phyloP scores from a whole-genome alignment of 345 rosid species.

The Gossypioides kirkii region DNA sequence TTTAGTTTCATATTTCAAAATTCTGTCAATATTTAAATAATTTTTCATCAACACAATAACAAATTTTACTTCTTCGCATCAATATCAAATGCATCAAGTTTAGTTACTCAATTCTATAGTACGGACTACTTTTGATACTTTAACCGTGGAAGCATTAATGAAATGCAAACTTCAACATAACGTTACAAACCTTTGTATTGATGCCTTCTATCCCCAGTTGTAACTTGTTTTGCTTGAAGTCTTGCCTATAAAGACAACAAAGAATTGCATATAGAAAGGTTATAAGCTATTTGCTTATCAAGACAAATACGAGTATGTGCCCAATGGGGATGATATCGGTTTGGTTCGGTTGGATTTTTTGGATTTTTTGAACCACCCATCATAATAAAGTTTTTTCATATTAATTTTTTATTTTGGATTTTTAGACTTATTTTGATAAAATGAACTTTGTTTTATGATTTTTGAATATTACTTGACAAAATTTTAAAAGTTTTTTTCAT shows the following conservation, averaged over 20 bases:
- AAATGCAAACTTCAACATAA: neutral
- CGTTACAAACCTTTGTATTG: conserved; percentile 62
- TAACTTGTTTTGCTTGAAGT: conserved; percentile 85
- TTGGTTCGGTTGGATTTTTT: too few species aligned
- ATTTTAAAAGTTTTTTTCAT: too few species aligned
- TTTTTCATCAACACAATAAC: neutral
- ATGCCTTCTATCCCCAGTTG: conserved; percentile 64
- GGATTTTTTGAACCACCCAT: too few species aligned
- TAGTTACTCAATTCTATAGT: neutral
- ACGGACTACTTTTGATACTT: neutral
- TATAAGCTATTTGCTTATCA: neutral
- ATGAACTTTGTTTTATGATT: too few species aligned
- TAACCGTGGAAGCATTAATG: neutral
- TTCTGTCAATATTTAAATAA: neutral
- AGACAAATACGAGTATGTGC: neutral
- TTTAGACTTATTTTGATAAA: too few species aligned
- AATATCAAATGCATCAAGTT: neutral
- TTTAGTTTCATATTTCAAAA: too few species aligned
- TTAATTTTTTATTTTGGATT: too few species aligned
- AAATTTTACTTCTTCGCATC: neutral
- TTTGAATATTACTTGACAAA: too few species aligned
- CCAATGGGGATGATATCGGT: too few species aligned
- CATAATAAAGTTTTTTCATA: too few species aligned
- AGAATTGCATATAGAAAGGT: neutral
- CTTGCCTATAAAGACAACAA: conserved; percentile 45